Evolutionary conservation across 352 stramenopile genomes (phyloP).

Genomic region (Phytophthora boehmeriae): DNA sequence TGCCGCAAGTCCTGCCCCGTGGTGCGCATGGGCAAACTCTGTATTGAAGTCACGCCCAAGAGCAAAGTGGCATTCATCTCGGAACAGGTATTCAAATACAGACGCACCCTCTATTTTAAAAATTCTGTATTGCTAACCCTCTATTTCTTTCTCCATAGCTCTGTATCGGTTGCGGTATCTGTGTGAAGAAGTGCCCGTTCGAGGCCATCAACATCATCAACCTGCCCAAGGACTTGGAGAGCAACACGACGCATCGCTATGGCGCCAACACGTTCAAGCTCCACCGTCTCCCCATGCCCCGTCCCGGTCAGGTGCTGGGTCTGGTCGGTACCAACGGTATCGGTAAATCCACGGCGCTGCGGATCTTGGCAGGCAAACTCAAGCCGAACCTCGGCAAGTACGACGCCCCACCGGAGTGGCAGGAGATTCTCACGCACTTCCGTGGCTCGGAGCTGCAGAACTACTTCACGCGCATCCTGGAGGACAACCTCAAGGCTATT

Average conservation of each 20-base stretch:
- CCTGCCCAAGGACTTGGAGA: conserved; percentile 98
- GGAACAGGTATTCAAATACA: conserved; percentile 90
- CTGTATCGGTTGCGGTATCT: conserved; percentile 99
- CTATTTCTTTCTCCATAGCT: conserved; percentile 62
- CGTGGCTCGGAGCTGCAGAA: conserved; percentile 98
- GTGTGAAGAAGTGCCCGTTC: conserved; percentile 99
- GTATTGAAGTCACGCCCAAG: conserved; percentile 98
- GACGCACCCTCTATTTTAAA: too few species aligned
- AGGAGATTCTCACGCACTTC: conserved; percentile 99
- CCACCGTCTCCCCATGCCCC: conserved; percentile 98
- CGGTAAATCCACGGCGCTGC: conserved; percentile 99
- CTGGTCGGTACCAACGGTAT: conserved; percentile 99
- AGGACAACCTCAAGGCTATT: conserved; percentile 99
- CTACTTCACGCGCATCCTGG: conserved; percentile 99
- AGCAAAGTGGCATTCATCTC: conserved; percentile 98
- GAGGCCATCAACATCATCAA: conserved; percentile 99
- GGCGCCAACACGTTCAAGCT: conserved; percentile 99
- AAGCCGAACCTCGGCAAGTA: conserved; percentile 99
- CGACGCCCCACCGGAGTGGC: conserved; percentile 98
- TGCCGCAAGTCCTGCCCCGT: conserved; percentile 99
- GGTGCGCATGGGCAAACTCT: conserved; percentile 99
- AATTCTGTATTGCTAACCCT: conserved; percentile 1
- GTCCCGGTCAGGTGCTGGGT: conserved; percentile 97
- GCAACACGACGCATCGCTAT: conserved; percentile 99
- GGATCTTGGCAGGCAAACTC: conserved; percentile 98